Evolutionary conservation across 345 rosid genomes (phyloP).

Genomic region (Gossypium australe): DNA sequence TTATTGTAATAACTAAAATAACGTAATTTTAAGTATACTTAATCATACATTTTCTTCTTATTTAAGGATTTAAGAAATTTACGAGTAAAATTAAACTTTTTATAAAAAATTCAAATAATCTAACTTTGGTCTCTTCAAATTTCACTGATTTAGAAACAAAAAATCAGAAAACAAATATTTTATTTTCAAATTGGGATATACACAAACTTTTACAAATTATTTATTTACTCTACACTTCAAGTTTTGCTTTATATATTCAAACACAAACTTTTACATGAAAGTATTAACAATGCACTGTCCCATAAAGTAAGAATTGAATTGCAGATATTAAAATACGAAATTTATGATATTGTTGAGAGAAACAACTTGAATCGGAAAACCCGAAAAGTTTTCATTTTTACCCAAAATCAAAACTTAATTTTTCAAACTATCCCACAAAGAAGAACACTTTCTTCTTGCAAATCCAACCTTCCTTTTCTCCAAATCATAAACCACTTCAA

Average conservation of each 20-base stretch:
- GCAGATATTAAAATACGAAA: too few relatives aligned
- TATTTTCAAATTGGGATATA: not conserved
- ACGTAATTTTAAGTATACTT: too few relatives aligned
- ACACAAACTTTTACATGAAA: not conserved
- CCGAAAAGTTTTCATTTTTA: not conserved
- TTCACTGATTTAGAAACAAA: too few relatives aligned
- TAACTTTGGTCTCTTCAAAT: not conserved
- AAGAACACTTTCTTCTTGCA: constrained; percentile 73
- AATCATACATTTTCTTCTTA: too few relatives aligned
- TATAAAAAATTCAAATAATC: too few relatives aligned
- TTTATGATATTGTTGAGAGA: too few relatives aligned
- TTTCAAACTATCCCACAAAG: constrained; percentile 73
- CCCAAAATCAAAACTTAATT: constrained; percentile 19
- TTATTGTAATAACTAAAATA: too few relatives aligned
- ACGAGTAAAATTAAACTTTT: too few relatives aligned
- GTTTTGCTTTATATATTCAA: constrained; percentile 19
- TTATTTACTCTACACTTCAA: constrained; percentile 15
- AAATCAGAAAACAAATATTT: too few relatives aligned
- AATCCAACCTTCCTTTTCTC: constrained; percentile 72
- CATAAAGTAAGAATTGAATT: constrained; percentile 10
- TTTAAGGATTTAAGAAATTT: too few relatives aligned
- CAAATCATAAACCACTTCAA: constrained; percentile 89
- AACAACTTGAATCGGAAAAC: too few relatives aligned
- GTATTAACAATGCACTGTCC: not conserved
- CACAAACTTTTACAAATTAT: not conserved